phyloP scores from a whole-genome alignment of 305 asterid genomes.

The Rubia balearica region DNA sequence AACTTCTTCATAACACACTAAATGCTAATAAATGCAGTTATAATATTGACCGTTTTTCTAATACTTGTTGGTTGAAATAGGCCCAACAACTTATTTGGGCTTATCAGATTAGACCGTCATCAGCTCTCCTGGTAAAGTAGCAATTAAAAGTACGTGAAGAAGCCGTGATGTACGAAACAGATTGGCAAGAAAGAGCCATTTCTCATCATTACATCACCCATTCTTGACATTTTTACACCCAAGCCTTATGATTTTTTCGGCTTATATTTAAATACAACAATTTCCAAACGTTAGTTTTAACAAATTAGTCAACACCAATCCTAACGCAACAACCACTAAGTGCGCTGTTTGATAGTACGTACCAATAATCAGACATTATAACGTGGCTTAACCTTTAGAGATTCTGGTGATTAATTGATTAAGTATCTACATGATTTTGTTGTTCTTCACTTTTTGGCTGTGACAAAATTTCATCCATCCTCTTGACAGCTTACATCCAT shows the following conservation, averaged over 20 bases:
- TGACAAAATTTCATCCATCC: too few relatives aligned
- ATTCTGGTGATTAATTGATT: neutral
- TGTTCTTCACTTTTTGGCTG: conserved; percentile 6
- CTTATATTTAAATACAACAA: conserved; percentile 8
- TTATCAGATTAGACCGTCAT: too few relatives aligned
- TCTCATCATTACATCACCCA: conserved; percentile 15
- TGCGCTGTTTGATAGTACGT: conserved; percentile 14
- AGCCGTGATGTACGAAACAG: conserved; percentile 31
- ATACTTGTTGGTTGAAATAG: too few relatives aligned
- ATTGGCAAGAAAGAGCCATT: conserved; percentile 13
- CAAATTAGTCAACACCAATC: conserved; percentile 11
- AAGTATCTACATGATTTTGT: neutral
- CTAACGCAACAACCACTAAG: conserved; percentile 22
- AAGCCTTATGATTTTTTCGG: conserved; percentile 8
- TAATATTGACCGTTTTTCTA: too few relatives aligned
- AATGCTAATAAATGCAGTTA: too few relatives aligned
- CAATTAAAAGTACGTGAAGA: neutral
- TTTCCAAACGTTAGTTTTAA: conserved; percentile 10
- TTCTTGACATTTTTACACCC: neutral
- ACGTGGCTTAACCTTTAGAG: conserved; percentile 3
- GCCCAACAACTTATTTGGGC: too few relatives aligned
- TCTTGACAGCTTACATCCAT: conserved; percentile 16
- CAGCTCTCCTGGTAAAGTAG: neutral
- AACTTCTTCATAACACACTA: too few relatives aligned
- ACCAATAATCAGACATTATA: conserved; percentile 8